phyloP scores from a whole-genome alignment of 805 yeast genomes.

The Wickerhamiella alocasiicola region DNA sequence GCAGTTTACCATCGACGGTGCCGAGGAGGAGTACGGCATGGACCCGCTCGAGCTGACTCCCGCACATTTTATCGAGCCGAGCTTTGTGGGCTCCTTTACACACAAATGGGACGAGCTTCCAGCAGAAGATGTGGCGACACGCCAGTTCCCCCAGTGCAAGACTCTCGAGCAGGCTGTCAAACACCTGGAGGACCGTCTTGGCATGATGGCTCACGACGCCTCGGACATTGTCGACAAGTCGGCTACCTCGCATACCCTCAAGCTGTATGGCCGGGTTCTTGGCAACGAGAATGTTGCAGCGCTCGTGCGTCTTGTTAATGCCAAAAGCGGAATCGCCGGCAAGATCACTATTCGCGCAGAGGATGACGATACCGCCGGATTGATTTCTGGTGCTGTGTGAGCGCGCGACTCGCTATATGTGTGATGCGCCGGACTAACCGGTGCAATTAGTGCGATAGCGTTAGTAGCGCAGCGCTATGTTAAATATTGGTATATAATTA shows the following conservation, averaged over 20 bases:
- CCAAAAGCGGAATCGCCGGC: slow-evolving; percentile 35
- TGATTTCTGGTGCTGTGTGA: slow-evolving; percentile 34
- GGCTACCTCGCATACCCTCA: slow-evolving; percentile 52
- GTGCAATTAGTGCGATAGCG: too few species aligned
- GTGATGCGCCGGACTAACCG: too few species aligned
- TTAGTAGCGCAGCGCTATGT: too few species aligned
- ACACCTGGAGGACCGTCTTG: slow-evolving; percentile 40
- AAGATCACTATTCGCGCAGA: slow-evolving; percentile 32
- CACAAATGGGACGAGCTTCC: slow-evolving; percentile 59
- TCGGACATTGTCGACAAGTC: slow-evolving; percentile 48
- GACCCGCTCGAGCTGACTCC: slow-evolving; percentile 63
- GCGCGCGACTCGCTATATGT: too few species aligned
- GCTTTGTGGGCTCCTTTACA: slow-evolving; percentile 66
- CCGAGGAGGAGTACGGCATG: slow-evolving; percentile 82
- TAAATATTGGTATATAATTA: too few species aligned
- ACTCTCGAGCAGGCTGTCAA: slow-evolving; percentile 44
- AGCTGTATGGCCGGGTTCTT: slow-evolving; percentile 67
- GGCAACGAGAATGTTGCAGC: slow-evolving; percentile 33
- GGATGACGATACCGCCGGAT: slow-evolving; percentile 35
- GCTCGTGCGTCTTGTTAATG: slow-evolving; percentile 32
- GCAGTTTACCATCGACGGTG: slow-evolving; percentile 67
- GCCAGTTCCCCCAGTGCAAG: slow-evolving; percentile 42
- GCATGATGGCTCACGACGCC: slow-evolving; percentile 63
- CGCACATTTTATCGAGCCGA: slow-evolving; percentile 73
- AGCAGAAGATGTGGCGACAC: slow-evolving; percentile 50